Evolutionary conservation across 1,284 basidiomycete species (phyloP), one percentile per base, ranked within the genome.

Genomic region (Ustilago vetiveriae): DNA sequence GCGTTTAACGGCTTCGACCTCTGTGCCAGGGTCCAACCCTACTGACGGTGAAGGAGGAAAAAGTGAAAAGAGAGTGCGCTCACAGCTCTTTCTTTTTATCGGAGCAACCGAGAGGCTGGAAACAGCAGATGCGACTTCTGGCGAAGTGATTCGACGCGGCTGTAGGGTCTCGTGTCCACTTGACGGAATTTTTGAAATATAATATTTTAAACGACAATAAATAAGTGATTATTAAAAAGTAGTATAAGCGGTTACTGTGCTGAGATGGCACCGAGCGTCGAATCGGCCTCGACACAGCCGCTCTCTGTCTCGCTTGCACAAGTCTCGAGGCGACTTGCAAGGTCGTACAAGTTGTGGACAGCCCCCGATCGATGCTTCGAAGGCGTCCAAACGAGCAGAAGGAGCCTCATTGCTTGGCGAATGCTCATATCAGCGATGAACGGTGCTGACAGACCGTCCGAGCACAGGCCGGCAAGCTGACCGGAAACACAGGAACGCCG

Each of bases 131-230:
- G 4, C 42, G 23, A 24, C 13, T 16, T n/a, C 16, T 35, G 13
- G 43, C 8, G 32, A n/a, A 29, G 43, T 6, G 43, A 13, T 35
- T 45, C 44, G 35, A 13, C 4, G 7, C 19, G 30, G 43, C 44
- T 64, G 60, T 64, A 32, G 53, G 60, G 60, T 64, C 60, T 57
- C 53, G 60, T 64, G 60, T 52, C 35, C 60, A 64, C 19, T 33
- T 21, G 17, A 19, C 8, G n/a, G 8, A 19, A 37, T 35, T 35
- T 11, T 35, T 7, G 10, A 37, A 37, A 21, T 21, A n/a, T 35
- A 35, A 35, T 29, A 29, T 29, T 29, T 29, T 16, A 35, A 35
- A 35, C n/a, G 6, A 35, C n/a, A 35, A 4, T 4, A 13, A 29
- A 16, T 10, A 6, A n/a, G 33, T 35, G 11, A 7, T 35, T n/a